phyloP scores from a whole-genome alignment of 2,329 filamentous ascomycete genomes.

The Colletotrichum gigasporum region DNA sequence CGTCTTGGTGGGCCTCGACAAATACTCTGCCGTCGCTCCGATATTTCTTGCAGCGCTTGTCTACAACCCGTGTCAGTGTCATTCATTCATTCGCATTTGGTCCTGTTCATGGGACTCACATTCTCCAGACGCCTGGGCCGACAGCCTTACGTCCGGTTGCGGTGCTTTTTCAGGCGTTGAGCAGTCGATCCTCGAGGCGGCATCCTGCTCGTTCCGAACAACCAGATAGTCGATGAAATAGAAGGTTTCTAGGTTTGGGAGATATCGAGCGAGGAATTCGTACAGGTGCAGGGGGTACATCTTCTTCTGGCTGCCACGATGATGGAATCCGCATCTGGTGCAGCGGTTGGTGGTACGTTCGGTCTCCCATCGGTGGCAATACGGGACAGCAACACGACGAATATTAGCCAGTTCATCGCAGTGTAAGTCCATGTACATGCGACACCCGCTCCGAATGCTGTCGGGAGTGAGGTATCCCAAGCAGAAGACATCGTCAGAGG shows the following conservation, averaged over 20 bases:
- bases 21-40: slow-evolving; percentile 40
- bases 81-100: not conserved
- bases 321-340: slow-evolving; percentile 43
- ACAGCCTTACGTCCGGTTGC: too few relatives aligned
- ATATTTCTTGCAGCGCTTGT: slow-evolving; percentile 26
- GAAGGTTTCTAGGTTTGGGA: slow-evolving; percentile 52
- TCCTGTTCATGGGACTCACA: not conserved
- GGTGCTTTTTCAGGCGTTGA: not conserved
- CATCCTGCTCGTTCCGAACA: slow-evolving; percentile 38
- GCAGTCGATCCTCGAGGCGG: not conserved
- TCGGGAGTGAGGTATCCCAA: slow-evolving; percentile 45
- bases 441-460: slow-evolving; percentile 38
- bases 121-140: not conserved
- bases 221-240: slow-evolving; percentile 56
- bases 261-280: slow-evolving; percentile 52
- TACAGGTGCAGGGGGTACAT: slow-evolving; percentile 52
- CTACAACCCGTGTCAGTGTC: not conserved
- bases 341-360: slow-evolving; percentile 39
- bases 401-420: slow-evolving; percentile 44
- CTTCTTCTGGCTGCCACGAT: slow-evolving; percentile 37
- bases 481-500: slow-evolving; percentile 42
- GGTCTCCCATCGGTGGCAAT: slow-evolving; percentile 52
- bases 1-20: slow-evolving; percentile 43
- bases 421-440: slow-evolving; percentile 37
- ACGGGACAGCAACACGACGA: slow-evolving; percentile 52